These are phyloP conservation scores for Graphium sp. DNA, from an alignment of 2,329 filamentous ascomycete genomes.

Conservation along the genomic window DNA sequence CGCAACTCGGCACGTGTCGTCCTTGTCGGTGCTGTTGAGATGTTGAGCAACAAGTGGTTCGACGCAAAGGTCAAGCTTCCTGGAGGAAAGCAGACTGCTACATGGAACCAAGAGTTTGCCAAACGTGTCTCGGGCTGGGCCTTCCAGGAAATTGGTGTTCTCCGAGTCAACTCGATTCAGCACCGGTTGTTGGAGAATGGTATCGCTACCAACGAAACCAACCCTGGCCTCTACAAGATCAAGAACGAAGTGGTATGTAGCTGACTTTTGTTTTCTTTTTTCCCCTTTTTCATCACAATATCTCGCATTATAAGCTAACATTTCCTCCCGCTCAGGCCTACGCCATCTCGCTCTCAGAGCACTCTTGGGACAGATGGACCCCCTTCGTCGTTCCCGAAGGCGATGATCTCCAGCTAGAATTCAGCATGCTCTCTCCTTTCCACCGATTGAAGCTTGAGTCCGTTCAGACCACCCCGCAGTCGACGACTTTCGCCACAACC, in stretches of 20 bases:
- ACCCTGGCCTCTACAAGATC: constrained; percentile 82
- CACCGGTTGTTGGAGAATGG: constrained; percentile 50
- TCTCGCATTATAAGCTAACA: constrained; percentile 11
- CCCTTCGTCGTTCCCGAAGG: constrained; percentile 54
- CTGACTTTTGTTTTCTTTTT: background rate
- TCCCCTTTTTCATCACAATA: background rate
- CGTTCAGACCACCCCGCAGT: constrained; percentile 39
- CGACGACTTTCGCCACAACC: constrained; percentile 53
- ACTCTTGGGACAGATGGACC: constrained; percentile 53
- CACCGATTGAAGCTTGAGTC: constrained; percentile 63
- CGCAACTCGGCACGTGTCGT: constrained; percentile 85
- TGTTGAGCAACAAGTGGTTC: constrained; percentile 82
- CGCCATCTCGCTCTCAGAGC: constrained; percentile 80
- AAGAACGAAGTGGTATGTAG: constrained; percentile 87
- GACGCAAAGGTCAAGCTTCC: constrained; percentile 50
- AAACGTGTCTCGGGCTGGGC: constrained; percentile 82
- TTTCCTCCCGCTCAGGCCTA: constrained; percentile 59
- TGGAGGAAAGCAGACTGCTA: constrained; percentile 35
- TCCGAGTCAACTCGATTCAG: constrained; percentile 69
- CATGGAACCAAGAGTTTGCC: constrained; percentile 72
- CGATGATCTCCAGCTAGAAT: constrained; percentile 83
- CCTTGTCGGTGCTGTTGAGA: constrained; percentile 71
- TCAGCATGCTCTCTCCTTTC: constrained; percentile 97
- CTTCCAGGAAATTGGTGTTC: constrained; percentile 83
- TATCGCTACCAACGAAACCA: constrained; percentile 33